Percentiles rank a stretch among this genome's conserved stretches.
Conservation (phyloP, 1,284 basidiomycete genomes). For the Trichosporon faecale region DNA sequence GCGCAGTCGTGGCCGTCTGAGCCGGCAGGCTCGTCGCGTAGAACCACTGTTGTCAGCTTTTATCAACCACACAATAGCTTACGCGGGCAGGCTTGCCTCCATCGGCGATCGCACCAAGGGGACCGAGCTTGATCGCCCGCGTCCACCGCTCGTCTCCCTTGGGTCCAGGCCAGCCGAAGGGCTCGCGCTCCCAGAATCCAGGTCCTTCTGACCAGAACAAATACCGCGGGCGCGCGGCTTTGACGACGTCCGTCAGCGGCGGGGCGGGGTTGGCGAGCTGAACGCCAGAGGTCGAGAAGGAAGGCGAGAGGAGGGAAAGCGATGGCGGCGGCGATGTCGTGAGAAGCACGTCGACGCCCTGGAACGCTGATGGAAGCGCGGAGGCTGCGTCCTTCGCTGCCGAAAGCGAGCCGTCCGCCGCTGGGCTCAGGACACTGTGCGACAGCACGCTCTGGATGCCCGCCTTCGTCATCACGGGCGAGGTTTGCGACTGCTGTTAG, state of each 20-base stretch:
- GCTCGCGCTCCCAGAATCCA: conserved; percentile 87
- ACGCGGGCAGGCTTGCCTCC: conserved; percentile 77
- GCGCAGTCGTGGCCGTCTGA: conserved; percentile 41
- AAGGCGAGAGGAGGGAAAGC: conserved; percentile 64
- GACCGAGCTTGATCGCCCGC: conserved; percentile 76
- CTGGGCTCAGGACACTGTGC: conserved; percentile 51
- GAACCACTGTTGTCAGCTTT: conserved; percentile 60
- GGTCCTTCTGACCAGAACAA: conserved; percentile 58
- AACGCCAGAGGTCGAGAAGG: conserved; percentile 55
- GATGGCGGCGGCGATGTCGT: conserved; percentile 73
- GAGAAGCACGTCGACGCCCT: conserved; percentile 76
- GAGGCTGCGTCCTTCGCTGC: conserved; percentile 67
- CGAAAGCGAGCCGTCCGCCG: conserved; percentile 54
- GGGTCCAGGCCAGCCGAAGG: conserved; percentile 75
- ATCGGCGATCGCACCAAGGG: conserved; percentile 66
- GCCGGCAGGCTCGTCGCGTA: conserved; percentile 68
- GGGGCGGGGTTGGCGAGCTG: conserved; percentile 55
- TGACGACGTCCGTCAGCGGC: conserved; percentile 66
- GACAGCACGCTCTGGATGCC: conserved; percentile 63
- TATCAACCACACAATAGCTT: conserved; percentile 31
- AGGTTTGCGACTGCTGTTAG: conserved; percentile 61
- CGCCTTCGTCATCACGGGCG: conserved; percentile 67
- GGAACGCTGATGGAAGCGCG: conserved; percentile 54
- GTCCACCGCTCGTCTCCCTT: conserved; percentile 60
- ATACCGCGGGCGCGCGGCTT: conserved; percentile 48